Evolutionary conservation across 176 grass and related monocot species (phyloP).

Genomic region (Lolium rigidum): DNA sequence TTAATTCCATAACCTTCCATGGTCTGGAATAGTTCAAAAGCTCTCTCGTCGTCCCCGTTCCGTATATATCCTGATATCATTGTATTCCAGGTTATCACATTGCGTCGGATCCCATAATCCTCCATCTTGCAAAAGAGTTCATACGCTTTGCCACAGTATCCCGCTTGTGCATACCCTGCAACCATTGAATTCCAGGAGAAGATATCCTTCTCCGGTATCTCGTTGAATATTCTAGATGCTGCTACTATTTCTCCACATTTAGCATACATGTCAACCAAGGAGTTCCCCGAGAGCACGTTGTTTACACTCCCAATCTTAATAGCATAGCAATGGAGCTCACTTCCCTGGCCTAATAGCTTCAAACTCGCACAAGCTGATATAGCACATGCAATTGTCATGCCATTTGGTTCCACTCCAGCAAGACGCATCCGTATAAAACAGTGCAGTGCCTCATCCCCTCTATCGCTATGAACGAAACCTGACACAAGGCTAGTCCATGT

Average conservation of each 20-base stretch:
- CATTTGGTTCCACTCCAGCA: constrained; percentile 64
- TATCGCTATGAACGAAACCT: constrained; percentile 63
- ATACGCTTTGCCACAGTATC: constrained; percentile 76
- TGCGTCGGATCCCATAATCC: constrained; percentile 53
- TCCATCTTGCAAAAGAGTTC: constrained; percentile 80
- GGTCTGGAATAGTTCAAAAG: constrained; percentile 73
- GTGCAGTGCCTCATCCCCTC: constrained; percentile 53
- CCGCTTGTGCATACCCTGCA: constrained; percentile 65
- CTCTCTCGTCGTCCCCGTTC: constrained; percentile 76
- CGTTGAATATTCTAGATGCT: constrained; percentile 60
- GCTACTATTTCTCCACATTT: constrained; percentile 65
- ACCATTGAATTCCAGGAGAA: constrained; percentile 92
- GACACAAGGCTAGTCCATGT: constrained; percentile 85
- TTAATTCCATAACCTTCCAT: constrained; percentile 68
- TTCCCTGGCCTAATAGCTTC: constrained; percentile 55
- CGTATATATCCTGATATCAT: constrained; percentile 82
- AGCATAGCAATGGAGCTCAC: constrained; percentile 66
- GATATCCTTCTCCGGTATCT: constrained; percentile 69
- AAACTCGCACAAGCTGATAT: constrained; percentile 74
- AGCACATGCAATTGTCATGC: constrained; percentile 61
- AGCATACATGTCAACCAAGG: constrained; percentile 76
- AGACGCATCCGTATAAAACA: constrained; percentile 65
- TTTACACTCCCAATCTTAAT: constrained; percentile 59
- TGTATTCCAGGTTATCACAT: constrained; percentile 77
- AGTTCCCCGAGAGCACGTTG: constrained; percentile 64